A percentile compares a stretch with the other conserved stretches of the same genome.
Conservation (phyloP, 352 stramenopile species). For the Pythium myriotylum region DNA sequence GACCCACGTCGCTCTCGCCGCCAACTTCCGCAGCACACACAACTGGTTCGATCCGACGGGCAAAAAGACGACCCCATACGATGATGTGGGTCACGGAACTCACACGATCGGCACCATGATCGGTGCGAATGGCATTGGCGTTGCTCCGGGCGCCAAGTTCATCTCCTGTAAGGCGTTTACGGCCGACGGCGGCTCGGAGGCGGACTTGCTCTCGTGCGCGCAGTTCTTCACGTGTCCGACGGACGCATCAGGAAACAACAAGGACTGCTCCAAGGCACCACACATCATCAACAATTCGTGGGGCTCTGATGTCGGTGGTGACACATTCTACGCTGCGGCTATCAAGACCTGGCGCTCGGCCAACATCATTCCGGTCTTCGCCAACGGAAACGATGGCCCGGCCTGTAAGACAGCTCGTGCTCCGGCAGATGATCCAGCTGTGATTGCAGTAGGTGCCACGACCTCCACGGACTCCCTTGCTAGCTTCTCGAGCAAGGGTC, state of each 20-base stretch:
- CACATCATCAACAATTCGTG: conserved; percentile 40
- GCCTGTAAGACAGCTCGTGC: background rate
- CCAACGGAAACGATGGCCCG: conserved; percentile 11
- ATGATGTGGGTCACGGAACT: conserved; percentile 31
- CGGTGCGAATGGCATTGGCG: conserved; percentile 35
- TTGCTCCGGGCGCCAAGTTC: conserved; percentile 28
- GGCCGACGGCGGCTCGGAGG: conserved; percentile 16
- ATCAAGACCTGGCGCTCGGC: background rate
- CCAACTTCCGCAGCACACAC: conserved; percentile 30
- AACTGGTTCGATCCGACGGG: conserved; percentile 36
- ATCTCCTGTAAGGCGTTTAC: background rate
- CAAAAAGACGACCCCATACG: conserved; percentile 20
- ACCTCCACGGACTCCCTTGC: conserved; percentile 19
- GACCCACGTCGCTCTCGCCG: conserved; percentile 30
- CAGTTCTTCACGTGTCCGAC: conserved; percentile 36
- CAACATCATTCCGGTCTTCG: background rate
- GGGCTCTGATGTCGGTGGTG: conserved; percentile 20
- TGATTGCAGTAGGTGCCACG: conserved; percentile 30
- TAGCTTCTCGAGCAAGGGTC: conserved; percentile 36
- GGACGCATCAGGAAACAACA: conserved; percentile 16
- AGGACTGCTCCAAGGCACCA: conserved; percentile 38
- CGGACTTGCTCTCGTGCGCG: conserved; percentile 29
- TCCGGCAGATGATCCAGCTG: conserved; percentile 22
- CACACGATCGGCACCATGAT: conserved; percentile 32
- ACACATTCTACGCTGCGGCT: conserved; percentile 15